Conservation (phyloP, 2,329 filamentous ascomycete species). For the Periglandula ipomoeae region DNA sequence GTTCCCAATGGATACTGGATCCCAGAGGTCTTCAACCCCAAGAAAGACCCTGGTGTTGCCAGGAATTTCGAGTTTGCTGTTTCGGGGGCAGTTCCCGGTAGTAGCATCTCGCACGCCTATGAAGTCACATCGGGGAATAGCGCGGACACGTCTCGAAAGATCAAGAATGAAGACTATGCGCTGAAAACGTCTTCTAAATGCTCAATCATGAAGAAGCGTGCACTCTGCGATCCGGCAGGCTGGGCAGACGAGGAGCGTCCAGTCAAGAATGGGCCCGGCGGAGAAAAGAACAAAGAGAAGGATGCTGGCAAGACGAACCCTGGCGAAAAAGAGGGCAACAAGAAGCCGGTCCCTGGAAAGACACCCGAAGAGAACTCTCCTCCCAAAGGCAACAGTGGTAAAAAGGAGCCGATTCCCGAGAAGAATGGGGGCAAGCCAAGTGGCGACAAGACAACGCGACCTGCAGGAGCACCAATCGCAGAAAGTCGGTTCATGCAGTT, state of each 20-base stretch:
- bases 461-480: background rate
- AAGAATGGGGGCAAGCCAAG: background rate
- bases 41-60: background rate
- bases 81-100: background rate
- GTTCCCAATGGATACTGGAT: conserved; percentile 9
- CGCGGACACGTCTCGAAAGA: background rate
- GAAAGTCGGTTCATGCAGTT: background rate
- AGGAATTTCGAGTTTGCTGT: conserved; percentile 1
- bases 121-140: background rate
- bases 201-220: background rate
- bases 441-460: background rate
- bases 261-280: no score
- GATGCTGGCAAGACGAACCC: no score
- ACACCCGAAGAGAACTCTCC: background rate
- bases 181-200: background rate
- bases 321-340: no score
- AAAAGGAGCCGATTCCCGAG: no score
- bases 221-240: background rate
- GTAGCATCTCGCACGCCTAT: background rate
- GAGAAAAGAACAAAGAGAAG: no score
- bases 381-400: no score
- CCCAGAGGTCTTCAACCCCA: conserved; percentile 1
- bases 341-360: no score
- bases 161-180: background rate
- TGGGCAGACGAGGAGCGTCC: background rate